Base-by-base conservation (phyloP, 176 grass and related monocot species). In the Paspalum vaginatum region DNA sequence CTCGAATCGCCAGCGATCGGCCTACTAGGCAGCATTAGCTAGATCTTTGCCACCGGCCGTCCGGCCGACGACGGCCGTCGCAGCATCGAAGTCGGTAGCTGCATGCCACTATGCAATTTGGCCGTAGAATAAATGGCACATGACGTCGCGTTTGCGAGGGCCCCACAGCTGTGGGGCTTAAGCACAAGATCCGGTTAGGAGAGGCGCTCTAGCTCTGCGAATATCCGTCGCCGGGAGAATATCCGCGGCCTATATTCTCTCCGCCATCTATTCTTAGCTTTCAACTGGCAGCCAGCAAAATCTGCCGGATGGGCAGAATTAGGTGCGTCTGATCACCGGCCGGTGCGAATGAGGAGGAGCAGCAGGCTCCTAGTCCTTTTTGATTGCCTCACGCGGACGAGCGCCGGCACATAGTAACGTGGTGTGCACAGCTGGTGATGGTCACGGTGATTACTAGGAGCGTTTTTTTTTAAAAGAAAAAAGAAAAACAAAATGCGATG, bases 161-260 rank as follows among this genome's bases (percentile, higher is more conserved):
- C 32, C 83, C 75, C 37, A 79, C 75, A 41, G 67, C 8, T 73
- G 67, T 55, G 75, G 74, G 83, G 44, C 22, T 68, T 20, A 16
- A 22, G 3, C 12, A 61, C 27, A 78, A 12, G 65, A 85, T 72
- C 75, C 32, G 45, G 27, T 63, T 42, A 15, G 46, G 49, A 53
- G 65, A 27, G 14, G 48, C 71, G 75, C 56, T 27, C 0, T 78
- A 61, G 65, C 27, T 15, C 0, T 9, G 16, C 40, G 76, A 86
- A 86, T 80, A 75, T 86, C 77, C 84, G 5, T 75, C 41, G 13
- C 21, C 20, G 67, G 21, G 44, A 49, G 84, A 86, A 86, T 86
- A 86, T 86, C 84, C 84, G 20, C 9, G 10, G 2, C 0, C 49
- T 66, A 66, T 86, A 66, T 75, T 18, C 76, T 11, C 42, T 65